Evolutionary conservation across 192 early-diverging fungal genomes (phyloP), one percentile per base, ranked within the genome.

Genomic region (Backusella parvicylindrica): DNA sequence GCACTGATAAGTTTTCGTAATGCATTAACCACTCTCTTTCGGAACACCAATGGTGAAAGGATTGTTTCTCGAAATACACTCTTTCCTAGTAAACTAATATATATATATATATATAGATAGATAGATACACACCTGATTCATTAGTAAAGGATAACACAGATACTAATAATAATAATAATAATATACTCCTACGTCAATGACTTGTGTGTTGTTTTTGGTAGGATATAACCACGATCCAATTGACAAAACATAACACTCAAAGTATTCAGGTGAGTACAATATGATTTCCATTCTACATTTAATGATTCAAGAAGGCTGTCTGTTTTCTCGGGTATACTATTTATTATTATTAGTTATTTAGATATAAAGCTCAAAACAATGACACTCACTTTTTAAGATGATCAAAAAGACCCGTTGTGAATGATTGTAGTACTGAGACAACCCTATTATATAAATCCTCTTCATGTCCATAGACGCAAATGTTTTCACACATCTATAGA

Each of bases 221-320:
- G 15, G 18, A 75, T 49, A 26, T 49, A 75, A 1, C 31, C 18
- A 28, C 74, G 43, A 63, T 75, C 74, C 11, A 75, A 35, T 23
- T 75, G 67, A 43, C 68, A 69, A 60, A 75, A 75, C 9, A 75
- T 18, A 38, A 69, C 69, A n/a, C 67, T 41, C 16, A 75, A 50
- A 12, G 23, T 41, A 40, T 26, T 65, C 23, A 38, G 35, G 37
- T 37, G 35, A 26, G 12, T 28, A 32, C 64, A 66, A 35, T 69
- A 43, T 4, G 30, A 49, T 3, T 31, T 69, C 74, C 74, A 75
- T 28, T 64, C 16, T 21, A 30, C 23, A 33, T 73, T 63, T 38
- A 73, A 64, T 23, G 72, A 33, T 18, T 23, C 11, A 8, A 73
- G 26, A 37, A 73, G 36, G 18, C 2, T 12, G n/a, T 73, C 53